These are phyloP conservation scores for Dalbergia cochinchinensis DNA, from an alignment of 306 rosid genomes.

Conservation along the genomic window DNA sequence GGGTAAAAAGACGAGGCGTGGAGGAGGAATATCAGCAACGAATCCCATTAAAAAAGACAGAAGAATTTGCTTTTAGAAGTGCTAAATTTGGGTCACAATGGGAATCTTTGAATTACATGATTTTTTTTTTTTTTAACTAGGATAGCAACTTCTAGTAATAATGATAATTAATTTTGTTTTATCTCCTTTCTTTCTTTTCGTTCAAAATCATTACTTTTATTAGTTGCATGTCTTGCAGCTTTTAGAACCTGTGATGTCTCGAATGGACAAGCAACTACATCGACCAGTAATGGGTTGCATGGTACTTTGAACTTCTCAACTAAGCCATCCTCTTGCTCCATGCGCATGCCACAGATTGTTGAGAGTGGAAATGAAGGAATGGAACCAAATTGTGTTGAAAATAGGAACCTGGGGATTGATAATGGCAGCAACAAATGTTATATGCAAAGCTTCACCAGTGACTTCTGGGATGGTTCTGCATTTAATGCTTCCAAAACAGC, in stretches of 20 bases:
- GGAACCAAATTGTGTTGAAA: conserved; percentile 45
- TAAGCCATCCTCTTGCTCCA: conserved; percentile 50
- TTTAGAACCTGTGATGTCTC: conserved; percentile 47
- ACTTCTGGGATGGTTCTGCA: conserved; percentile 65
- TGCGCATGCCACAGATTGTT: conserved; percentile 64
- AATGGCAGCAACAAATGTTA: conserved; percentile 43
- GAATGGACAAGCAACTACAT: conserved; percentile 52
- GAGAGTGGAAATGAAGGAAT: conserved; percentile 60
- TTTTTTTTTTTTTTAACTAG: not conserved
- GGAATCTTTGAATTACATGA: conserved; percentile 15
- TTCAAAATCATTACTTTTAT: not conserved
- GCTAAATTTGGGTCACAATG: conserved; percentile 16
- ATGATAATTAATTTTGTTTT: not conserved
- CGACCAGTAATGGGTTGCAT: conserved; percentile 45
- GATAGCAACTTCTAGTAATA: not conserved
- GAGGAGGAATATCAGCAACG: not conserved
- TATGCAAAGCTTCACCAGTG: conserved; percentile 53
- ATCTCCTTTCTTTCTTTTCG: not conserved
- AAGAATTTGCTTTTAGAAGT: not conserved
- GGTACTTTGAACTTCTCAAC: conserved; percentile 57
- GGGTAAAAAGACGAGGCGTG: conserved; percentile 9
- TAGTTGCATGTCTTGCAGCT: conserved; percentile 47
- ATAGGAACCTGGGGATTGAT: conserved; percentile 46
- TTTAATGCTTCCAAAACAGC: conserved; percentile 56
- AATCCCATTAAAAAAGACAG: not conserved